A percentile compares a stretch with the other conserved stretches of the same genome.
phyloP scores from a whole-genome alignment of 1,139 yeast species.

The Candida freyschussii region DNA sequence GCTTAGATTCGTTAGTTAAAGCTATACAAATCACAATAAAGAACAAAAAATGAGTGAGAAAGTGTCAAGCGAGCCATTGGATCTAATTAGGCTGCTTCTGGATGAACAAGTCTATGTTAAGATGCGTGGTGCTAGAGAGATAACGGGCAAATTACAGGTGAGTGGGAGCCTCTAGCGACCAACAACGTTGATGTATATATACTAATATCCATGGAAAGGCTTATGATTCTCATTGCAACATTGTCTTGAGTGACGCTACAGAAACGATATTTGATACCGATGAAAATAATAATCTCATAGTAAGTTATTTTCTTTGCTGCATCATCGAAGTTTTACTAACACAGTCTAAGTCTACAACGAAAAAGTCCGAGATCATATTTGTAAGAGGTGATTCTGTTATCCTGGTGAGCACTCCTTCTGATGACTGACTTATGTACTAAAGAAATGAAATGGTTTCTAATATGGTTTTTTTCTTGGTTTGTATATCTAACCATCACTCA shows the following conservation, averaged over 20 bases:
- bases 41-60: slow-evolving; percentile 17
- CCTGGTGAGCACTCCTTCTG: slow-evolving; percentile 50
- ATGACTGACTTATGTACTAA: slow-evolving; percentile 16
- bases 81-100: slow-evolving; percentile 76
- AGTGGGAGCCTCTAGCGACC: too few relatives aligned
- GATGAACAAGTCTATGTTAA: slow-evolving; percentile 88
- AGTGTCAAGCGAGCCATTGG: slow-evolving; percentile 62
- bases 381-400: slow-evolving; percentile 96
- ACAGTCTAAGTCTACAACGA: slow-evolving; percentile 40
- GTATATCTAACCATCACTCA: neutral
- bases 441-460: slow-evolving; percentile 2
- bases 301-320: too few relatives aligned
- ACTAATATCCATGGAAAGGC: slow-evolving; percentile 42
- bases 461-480: slow-evolving; percentile 4
- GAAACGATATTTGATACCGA: slow-evolving; percentile 69
- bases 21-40: too few relatives aligned
- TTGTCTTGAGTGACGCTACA: slow-evolving; percentile 89
- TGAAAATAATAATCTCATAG: slow-evolving; percentile 26
- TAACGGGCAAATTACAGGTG: slow-evolving; percentile 80
- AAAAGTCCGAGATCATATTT: slow-evolving; percentile 82
- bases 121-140: slow-evolving; percentile 92
- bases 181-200: neutral
- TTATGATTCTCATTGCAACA: slow-evolving; percentile 93
- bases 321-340: too few relatives aligned
- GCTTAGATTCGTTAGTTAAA: too few relatives aligned